Evolutionary conservation across 306 rosid species (phyloP).

Genomic region (Rosa persica): DNA sequence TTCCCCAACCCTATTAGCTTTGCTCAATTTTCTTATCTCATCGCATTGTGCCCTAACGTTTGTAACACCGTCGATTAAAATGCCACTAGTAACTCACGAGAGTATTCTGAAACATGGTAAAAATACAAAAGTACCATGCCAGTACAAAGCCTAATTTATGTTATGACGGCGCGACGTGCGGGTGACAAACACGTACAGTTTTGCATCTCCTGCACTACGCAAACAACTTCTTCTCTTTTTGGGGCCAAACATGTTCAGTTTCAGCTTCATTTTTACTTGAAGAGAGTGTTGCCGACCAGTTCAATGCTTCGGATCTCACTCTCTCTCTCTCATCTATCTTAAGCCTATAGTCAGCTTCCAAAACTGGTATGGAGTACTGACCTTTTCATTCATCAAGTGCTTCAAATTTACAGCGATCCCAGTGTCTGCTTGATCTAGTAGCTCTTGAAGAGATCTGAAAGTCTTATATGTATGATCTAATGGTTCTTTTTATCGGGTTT

Average conservation of each 20-base stretch:
- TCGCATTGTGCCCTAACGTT: no score
- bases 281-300: background rate
- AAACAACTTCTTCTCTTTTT: background rate
- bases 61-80: no score
- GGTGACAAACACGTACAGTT: no score
- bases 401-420: constrained; percentile 3
- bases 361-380: constrained; percentile 27
- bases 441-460: background rate
- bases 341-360: background rate
- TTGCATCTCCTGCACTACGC: no score
- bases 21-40: no score
- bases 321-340: background rate
- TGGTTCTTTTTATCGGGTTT: background rate
- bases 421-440: background rate
- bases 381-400: constrained; percentile 2
- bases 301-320: constrained; percentile 24
- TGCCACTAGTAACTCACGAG: no score
- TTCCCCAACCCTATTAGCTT: no score
- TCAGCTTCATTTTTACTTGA: background rate
- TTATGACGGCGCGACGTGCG: no score
- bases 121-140: no score
- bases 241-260: background rate
- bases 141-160: no score
- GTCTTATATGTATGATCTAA: background rate
- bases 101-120: no score